Evolutionary conservation across 2,329 filamentous ascomycete genomes (phyloP).

Genomic region (Verticillium klebahnii): DNA sequence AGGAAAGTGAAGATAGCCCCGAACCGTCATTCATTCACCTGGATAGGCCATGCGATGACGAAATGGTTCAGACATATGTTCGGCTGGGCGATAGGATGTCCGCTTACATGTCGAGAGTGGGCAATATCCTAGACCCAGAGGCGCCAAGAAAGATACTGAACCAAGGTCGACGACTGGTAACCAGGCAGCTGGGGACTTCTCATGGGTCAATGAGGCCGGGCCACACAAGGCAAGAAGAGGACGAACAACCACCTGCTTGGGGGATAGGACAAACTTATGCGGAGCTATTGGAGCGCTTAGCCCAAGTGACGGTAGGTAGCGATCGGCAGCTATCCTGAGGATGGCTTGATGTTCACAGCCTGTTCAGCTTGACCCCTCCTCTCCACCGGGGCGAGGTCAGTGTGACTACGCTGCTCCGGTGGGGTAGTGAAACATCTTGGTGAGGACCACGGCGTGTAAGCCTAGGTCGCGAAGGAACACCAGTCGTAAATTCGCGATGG

Average conservation of each 20-base stretch:
- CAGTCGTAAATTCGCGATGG: background rate
- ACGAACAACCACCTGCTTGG: background rate
- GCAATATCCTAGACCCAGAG: constrained; percentile 33
- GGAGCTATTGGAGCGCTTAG: background rate
- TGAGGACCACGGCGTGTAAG: background rate
- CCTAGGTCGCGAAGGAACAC: background rate
- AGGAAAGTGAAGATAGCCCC: constrained; percentile 2
- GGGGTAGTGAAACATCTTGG: background rate
- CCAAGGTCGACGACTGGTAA: constrained; percentile 11
- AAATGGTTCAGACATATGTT: constrained; percentile 53
- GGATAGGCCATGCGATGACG: constrained; percentile 52
- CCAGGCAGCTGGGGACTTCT: background rate
- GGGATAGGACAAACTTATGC: background rate
- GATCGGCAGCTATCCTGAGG: background rate
- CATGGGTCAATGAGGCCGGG: background rate
- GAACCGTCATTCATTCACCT: constrained; percentile 42
- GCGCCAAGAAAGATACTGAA: constrained; percentile 14
- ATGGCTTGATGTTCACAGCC: background rate
- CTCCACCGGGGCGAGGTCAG: background rate
- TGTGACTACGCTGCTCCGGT: background rate
- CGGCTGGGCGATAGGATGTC: constrained; percentile 41
- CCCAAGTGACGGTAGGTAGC: background rate
- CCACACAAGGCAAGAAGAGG: background rate
- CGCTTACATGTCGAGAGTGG: constrained; percentile 46
- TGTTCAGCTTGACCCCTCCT: background rate